phyloP scores from a whole-genome alignment of 2,329 filamentous ascomycete genomes.

The Xylariaceae sp. region DNA sequence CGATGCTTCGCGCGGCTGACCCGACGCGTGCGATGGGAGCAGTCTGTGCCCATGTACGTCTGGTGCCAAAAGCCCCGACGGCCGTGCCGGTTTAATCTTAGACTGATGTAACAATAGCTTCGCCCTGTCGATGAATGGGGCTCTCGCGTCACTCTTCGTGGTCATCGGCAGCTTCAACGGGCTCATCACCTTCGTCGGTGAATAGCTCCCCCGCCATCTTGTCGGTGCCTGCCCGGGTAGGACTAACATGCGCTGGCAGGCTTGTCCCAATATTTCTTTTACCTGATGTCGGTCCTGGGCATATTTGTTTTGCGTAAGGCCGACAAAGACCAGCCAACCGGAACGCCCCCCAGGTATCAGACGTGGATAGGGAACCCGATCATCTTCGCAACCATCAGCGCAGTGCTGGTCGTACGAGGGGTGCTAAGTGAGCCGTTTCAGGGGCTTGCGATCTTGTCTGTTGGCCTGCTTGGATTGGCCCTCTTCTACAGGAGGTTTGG shows the following conservation, averaged over 20 bases:
- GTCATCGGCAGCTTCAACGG: slow-evolving; percentile 17
- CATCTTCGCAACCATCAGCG: slow-evolving; percentile 20
- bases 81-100: background rate
- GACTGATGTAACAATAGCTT: slow-evolving; percentile 11
- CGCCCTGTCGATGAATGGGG: slow-evolving; percentile 15
- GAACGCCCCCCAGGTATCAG: slow-evolving; percentile 10
- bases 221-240: slow-evolving; percentile 7
- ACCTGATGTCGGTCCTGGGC: slow-evolving; percentile 18
- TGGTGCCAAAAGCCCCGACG: slow-evolving; percentile 7
- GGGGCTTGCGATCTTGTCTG: slow-evolving; percentile 20
- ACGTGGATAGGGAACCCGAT: slow-evolving; percentile 19
- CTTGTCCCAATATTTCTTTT: slow-evolving; percentile 20
- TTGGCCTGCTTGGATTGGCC: slow-evolving; percentile 19
- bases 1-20: slow-evolving; percentile 16
- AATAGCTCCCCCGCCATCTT: slow-evolving; percentile 4
- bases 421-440: slow-evolving; percentile 20
- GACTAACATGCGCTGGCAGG: slow-evolving; percentile 13
- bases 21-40: slow-evolving; percentile 13
- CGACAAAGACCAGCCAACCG: slow-evolving; percentile 10
- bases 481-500: slow-evolving; percentile 17
- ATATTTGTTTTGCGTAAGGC: slow-evolving; percentile 17
- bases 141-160: slow-evolving; percentile 19
- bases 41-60: slow-evolving; percentile 13
- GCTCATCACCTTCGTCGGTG: slow-evolving; percentile 21
- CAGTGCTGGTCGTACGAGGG: slow-evolving; percentile 21